Percentiles rank a stretch among this genome's conserved stretches.
Evolutionary conservation across 2,329 filamentous ascomycete genomes (phyloP).

Genomic region (Magnaporthiopsis rhizophila): DNA sequence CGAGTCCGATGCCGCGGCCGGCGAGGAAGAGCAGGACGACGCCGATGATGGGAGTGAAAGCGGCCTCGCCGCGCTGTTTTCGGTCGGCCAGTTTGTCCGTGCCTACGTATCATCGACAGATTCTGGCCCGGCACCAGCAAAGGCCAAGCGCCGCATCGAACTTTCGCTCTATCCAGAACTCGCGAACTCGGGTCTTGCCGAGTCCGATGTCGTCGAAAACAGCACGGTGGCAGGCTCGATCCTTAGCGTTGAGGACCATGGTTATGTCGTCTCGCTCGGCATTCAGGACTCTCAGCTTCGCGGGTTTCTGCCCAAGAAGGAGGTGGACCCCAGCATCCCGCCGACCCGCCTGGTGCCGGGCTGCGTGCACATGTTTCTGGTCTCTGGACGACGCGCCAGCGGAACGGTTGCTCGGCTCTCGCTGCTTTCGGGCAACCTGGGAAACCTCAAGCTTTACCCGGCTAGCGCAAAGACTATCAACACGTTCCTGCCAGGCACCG

Average conservation of each 20-base stretch:
- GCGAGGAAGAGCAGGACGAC: conserved; percentile 46
- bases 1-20: conserved; percentile 52
- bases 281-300: conserved; percentile 59
- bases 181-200: conserved; percentile 66
- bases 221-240: conserved; percentile 81
- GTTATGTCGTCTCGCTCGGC: conserved; percentile 86
- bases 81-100: conserved; percentile 79
- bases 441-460: conserved; percentile 57
- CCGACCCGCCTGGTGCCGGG: conserved; percentile 67
- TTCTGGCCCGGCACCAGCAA: conserved; percentile 29
- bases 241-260: conserved; percentile 89
- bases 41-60: conserved; percentile 51
- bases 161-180: conserved; percentile 74
- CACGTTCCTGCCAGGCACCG: conserved; percentile 85
- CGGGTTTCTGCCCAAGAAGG: conserved; percentile 80
- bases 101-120: conserved; percentile 76
- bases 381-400: conserved; percentile 65
- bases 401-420: conserved; percentile 84
- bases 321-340: conserved; percentile 60
- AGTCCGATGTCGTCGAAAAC: conserved; percentile 66
- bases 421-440: conserved; percentile 61
- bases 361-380: conserved; percentile 74
- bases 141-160: conserved; percentile 74
- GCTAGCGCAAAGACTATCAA: conserved; percentile 78
- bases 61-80: conserved; percentile 68